These are phyloP conservation scores for Seiridium unicorne DNA, from an alignment of 2,329 filamentous ascomycete genomes.

Conservation along the genomic window DNA sequence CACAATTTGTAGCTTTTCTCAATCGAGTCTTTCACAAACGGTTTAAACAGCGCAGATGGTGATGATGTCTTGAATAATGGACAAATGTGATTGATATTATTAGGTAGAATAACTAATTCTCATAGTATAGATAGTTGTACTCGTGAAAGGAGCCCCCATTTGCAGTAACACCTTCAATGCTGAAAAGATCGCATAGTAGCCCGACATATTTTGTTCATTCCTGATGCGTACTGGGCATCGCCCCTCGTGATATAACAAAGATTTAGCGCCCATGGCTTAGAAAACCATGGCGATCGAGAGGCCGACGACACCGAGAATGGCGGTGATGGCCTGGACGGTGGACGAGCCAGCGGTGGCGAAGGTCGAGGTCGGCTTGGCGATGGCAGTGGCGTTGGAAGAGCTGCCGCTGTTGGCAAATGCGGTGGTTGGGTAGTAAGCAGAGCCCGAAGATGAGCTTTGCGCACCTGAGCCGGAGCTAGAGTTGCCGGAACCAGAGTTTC, in stretches of 20 bases:
- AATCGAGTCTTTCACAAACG: no score
- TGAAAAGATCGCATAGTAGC: no score
- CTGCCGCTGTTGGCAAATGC: neutral
- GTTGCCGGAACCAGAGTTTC: neutral
- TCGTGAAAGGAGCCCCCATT: no score
- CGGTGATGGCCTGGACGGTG: neutral
- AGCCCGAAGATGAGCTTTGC: neutral
- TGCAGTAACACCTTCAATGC: no score
- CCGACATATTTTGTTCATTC: no score
- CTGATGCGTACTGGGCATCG: no score
- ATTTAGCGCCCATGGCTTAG: no score
- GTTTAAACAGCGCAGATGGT: no score
- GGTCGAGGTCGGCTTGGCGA: neutral
- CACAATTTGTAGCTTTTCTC: no score
- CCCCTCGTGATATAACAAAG: no score
- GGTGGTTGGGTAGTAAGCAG: neutral
- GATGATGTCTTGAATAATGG: neutral
- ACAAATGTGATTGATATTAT: neutral
- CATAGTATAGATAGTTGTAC: no score
- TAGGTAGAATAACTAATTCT: neutral
- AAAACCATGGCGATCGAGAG: neutral
- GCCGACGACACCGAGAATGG: neutral
- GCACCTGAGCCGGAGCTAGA: neutral
- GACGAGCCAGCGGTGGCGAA: slow-evolving; percentile 1
- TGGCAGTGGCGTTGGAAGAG: neutral